phyloP scores from a whole-genome alignment of 805 yeast genomes.

The Candida jianshihensis region DNA sequence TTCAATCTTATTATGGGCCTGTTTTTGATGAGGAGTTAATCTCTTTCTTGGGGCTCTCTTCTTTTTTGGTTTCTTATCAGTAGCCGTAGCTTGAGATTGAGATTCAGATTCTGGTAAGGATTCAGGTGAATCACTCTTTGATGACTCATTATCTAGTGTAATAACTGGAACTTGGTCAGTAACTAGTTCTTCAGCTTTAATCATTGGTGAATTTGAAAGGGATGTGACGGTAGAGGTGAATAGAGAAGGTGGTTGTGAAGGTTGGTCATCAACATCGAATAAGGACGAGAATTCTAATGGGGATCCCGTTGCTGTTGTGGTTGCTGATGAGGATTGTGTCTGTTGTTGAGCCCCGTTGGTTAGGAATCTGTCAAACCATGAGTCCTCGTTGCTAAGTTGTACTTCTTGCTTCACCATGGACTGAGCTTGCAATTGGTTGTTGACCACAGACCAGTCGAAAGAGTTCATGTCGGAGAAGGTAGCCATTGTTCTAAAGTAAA shows the following conservation, averaged over 20 bases:
- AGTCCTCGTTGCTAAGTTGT: constrained; percentile 9
- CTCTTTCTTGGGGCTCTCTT: constrained; percentile 49
- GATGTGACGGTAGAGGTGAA: constrained; percentile 22
- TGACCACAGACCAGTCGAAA: constrained; percentile 22
- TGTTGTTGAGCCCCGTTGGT: too few relatives aligned
- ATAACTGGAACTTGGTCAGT: constrained; percentile 4
- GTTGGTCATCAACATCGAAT: constrained; percentile 17
- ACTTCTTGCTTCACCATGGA: constrained; percentile 5
- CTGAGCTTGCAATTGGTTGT: constrained; percentile 9
- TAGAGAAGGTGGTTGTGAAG: constrained; percentile 8
- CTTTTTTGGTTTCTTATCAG: constrained; percentile 26
- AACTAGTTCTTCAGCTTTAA: constrained; percentile 20
- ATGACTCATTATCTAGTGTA: constrained; percentile 4
- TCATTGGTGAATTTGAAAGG: constrained; percentile 23
- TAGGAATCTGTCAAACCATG: constrained; percentile 21
- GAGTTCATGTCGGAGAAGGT: constrained; percentile 15
- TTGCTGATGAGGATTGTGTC: background rate
- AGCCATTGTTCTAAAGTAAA: constrained; percentile 9
- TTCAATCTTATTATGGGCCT: constrained; percentile 69
- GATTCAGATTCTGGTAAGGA: constrained; percentile 9
- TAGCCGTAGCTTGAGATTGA: constrained; percentile 1
- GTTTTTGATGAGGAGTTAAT: constrained; percentile 52
- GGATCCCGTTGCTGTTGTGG: constrained; percentile 15
- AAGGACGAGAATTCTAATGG: constrained; percentile 23
- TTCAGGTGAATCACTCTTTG: constrained; percentile 8